Percentiles rank a stretch among this genome's conserved stretches.
These are phyloP conservation scores for Clitopilus passeckerianus DNA, from an alignment of 768 basidiomycete species.

Conservation along the genomic window DNA sequence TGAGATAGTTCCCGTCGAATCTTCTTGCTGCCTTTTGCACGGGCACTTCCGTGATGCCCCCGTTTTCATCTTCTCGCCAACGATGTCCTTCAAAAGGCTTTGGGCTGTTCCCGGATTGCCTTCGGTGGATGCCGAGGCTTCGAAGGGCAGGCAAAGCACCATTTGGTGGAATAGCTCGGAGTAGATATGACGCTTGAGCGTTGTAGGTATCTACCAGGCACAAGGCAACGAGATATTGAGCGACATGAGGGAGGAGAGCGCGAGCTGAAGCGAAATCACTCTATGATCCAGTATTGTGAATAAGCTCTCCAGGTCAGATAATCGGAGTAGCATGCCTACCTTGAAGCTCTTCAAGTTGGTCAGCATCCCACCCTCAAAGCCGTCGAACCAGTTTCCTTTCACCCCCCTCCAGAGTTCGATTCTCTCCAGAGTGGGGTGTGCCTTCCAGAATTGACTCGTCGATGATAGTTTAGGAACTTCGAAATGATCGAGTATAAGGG, in stretches of 20 bases:
- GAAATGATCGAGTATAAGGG: slow-evolving; percentile 1
- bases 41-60: not conserved
- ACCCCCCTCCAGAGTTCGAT: slow-evolving; percentile 1
- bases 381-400: slow-evolving; percentile 2
- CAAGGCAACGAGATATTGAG: slow-evolving; percentile 1
- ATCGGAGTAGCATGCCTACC: not conserved
- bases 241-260: slow-evolving; percentile 4
- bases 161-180: not conserved
- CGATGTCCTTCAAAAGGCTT: slow-evolving; percentile 3
- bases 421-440: slow-evolving; percentile 3
- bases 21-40: not conserved
- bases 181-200: slow-evolving; percentile 4
- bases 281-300: not conserved
- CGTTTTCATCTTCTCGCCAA: slow-evolving; percentile 4
- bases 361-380: slow-evolving; percentile 2
- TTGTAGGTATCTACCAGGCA: slow-evolving; percentile 4
- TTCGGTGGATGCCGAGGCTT: slow-evolving; percentile 5
- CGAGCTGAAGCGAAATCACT: not conserved
- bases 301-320: not conserved
- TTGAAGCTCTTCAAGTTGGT: slow-evolving; percentile 4
- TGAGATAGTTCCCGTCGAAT: slow-evolving; percentile 6
- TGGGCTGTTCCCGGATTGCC: not conserved
- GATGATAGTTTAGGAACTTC: not conserved
- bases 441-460: slow-evolving; percentile 2
- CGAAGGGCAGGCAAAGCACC: slow-evolving; percentile 4